Base-by-base conservation (phyloP, 2,329 filamentous ascomycete species). In the Aureobasidium namibiae region DNA sequence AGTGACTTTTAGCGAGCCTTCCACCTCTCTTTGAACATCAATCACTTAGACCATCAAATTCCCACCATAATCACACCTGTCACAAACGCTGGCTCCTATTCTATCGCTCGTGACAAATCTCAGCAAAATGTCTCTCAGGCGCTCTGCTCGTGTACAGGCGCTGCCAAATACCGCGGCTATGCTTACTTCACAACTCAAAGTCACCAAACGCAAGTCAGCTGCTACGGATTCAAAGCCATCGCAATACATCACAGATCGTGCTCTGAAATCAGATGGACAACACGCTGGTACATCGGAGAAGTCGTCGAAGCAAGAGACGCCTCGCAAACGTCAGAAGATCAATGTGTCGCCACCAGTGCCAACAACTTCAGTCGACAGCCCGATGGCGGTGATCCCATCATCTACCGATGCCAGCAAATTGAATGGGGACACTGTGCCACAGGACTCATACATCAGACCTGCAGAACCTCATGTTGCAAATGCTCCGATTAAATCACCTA, bases 401-500 rank as follows among this genome's bases (percentile, higher is more conserved):
- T 31, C 16, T n/a, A 31, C 14, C 6, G 8, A 31, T 21, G 4
- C n/a, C n/a, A 5, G 9, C 7, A 33, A 31, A 4, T 70, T 73
- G 39, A 70, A 75, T 57, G 72, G 73, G 60, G 65, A 66, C 24
- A 10, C 8, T 13, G 5, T 11, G 3, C 2, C 14, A 21, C 24
- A 14, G 16, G 23, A 52, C 3, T 57, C 65, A n/a, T 61, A 59
- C 1, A 72, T 77, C 54, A 80, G 86, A 24, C 79, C 87, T 1
- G 86, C 84, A 14, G 78, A 85, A 63, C 83, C 86, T 0, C 80
- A 81, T 64, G 74, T 76, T 14, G 88, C 86, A 44, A 90, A 90
- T 69, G 88, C 87, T 1, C 79, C 83, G 1, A 76, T 92, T 10
- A 73, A 89, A n/a, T 89, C 88, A 0, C 87, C 88, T 1, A 81